Base-by-base conservation (phyloP, 495 filamentous ascomycete species). In the Hyaloscypha bicolor region DNA sequence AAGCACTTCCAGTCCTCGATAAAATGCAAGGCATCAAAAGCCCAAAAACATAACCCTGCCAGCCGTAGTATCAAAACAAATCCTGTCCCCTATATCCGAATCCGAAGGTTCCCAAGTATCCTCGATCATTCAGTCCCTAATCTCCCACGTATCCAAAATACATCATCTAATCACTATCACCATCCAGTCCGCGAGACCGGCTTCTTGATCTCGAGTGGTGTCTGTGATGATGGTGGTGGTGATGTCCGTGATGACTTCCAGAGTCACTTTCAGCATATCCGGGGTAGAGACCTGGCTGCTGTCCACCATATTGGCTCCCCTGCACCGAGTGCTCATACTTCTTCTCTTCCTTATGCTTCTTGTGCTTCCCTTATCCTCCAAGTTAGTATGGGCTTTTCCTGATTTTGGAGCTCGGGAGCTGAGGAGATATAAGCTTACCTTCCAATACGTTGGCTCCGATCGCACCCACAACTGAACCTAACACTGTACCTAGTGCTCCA, bases 391-490 rank as follows among this genome's bases (percentile, higher is more conserved):
- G 25, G 2, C 25, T 25, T 25, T 25, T 25, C 25, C 25, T 25
- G 25, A 25, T 25, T 25, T 25, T 25, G 25, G 25, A 25, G 25
- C 25, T 25, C 25, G 25, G 25, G 25, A 25, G 25, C 25, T 8
- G 35, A 37, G 12, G 35, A 8, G 0, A 37, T 1, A 12, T 37
- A 1, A 37, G 35, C 35, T 8, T 37, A 8, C 12, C 35, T 37
- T 37, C 12, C 35, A 48, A 19, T 11, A 48, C 16, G 16, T 48
- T 19, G 9, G 42, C 16, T 0, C 82, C 86, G 2, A 87, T 76
- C 1, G 86, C 86, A 0, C 87, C 87, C 2, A 81, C 84, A 0
- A 85, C 79, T 9, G 79, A 69, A 0, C 85, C 87, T 0, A 80
- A 73, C 2, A 85, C 62, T 9, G 83, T 85, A 9, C 81, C 83